Conservation (phyloP, 495 filamentous ascomycete genomes). For the Neurospora sp. region DNA sequence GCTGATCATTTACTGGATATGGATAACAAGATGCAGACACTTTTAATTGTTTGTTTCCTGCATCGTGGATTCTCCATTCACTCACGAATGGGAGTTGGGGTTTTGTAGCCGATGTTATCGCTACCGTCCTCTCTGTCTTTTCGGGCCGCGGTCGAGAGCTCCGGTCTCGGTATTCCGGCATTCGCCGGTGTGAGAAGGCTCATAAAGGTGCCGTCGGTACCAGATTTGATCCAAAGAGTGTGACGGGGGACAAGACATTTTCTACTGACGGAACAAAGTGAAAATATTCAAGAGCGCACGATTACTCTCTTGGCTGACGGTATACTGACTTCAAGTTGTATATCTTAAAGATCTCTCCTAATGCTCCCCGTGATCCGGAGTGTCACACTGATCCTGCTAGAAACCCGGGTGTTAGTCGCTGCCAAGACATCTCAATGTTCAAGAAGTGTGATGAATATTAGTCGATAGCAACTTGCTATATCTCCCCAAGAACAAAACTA, state of each 20-base stretch:
- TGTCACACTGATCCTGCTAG: background rate
- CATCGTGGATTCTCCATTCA: no score
- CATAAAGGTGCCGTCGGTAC: background rate
- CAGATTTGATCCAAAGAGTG: background rate
- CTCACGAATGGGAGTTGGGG: no score
- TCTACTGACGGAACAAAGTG: background rate
- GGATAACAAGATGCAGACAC: no score
- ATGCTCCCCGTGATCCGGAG: background rate
- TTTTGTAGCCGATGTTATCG: background rate
- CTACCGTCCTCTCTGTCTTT: background rate
- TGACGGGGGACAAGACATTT: background rate
- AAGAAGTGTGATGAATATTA: background rate
- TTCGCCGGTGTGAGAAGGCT: background rate
- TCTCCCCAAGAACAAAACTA: background rate
- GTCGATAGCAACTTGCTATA: background rate
- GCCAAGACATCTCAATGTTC: background rate
- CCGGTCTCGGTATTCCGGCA: background rate
- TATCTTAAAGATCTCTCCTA: background rate
- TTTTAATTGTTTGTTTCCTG: background rate
- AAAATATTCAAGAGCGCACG: background rate
- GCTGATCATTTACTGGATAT: background rate
- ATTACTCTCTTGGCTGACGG: background rate
- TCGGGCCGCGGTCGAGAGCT: background rate
- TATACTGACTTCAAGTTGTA: background rate
- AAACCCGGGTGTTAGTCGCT: background rate